Conservation (phyloP, 1,284 basidiomycete genomes). For the Athelia psychrophila region DNA sequence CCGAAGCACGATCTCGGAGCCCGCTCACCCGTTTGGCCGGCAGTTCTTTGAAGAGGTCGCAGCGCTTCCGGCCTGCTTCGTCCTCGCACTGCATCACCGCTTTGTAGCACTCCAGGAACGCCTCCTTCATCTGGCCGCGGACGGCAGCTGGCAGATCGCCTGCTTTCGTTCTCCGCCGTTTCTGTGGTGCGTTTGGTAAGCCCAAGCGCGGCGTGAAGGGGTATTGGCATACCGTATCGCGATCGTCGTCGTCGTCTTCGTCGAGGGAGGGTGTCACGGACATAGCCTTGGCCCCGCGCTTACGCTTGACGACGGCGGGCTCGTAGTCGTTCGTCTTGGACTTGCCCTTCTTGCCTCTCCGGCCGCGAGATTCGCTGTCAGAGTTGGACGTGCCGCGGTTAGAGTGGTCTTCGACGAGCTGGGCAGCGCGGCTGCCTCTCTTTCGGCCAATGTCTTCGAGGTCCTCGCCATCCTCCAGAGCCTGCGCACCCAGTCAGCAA, state of each 20-base stretch:
- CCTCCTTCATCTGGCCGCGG: constrained; percentile 81
- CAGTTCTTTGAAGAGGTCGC: constrained; percentile 80
- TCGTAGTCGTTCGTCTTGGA: constrained; percentile 54
- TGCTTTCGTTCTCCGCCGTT: constrained; percentile 72
- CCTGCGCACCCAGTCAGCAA: constrained; percentile 36
- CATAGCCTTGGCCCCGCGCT: constrained; percentile 70
- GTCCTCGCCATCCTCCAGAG: constrained; percentile 87
- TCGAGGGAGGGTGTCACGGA: constrained; percentile 74
- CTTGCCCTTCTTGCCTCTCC: constrained; percentile 69
- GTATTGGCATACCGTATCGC: constrained; percentile 52
- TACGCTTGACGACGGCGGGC: constrained; percentile 56
- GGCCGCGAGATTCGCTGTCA: constrained; percentile 56
- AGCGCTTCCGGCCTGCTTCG: constrained; percentile 72
- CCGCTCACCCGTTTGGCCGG: constrained; percentile 68
- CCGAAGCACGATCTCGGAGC: constrained; percentile 2
- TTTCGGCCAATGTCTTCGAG: constrained; percentile 71
- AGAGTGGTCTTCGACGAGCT: constrained; percentile 49
- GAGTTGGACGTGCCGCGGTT: constrained; percentile 59
- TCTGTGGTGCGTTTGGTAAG: constrained; percentile 38
- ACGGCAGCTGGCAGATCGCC: constrained; percentile 51
- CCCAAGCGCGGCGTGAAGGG: neutral
- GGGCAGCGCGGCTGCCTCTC: constrained; percentile 57
- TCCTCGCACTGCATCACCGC: constrained; percentile 79
- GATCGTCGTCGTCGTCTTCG: constrained; percentile 66
- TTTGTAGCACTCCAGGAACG: constrained; percentile 78